Evolutionary conservation across 139 green algal species (phyloP), one percentile per base, ranked within the genome.

Genomic region (Chlorella sp.): DNA sequence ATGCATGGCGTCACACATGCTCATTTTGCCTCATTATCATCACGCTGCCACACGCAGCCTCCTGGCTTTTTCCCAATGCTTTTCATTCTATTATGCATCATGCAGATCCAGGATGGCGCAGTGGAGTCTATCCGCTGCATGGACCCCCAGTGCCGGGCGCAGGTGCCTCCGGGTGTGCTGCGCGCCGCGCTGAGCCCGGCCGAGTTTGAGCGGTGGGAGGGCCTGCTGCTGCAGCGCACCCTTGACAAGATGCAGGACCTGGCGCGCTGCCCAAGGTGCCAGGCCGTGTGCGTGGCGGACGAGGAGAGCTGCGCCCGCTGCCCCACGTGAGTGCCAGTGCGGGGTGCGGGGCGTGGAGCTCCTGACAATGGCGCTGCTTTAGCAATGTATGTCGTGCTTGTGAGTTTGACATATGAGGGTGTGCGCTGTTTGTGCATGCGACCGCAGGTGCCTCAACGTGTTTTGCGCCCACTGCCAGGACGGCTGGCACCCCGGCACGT

Each of bases 241-340:
- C 82, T 97, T 31, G 86, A 90, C 78, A 66, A 67, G 5, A 97
- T 97, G 92, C 49, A 78, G 64, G 92, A 95, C 50, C 72, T 92
- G 31, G 82, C 89, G 20, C 94, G 93, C 82, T 97, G 92, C 83
- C 92, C 92, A 0, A 83, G 91, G 27, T 97, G 92, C 80, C 75
- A 80, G 24, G 67, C 71, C 4, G 24, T 84, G 3, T 70, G 59
- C 55, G 31, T 93, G 31, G 88, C 92, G 75, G 85, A 91, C 71
- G 31, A 49, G 22, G 89, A 93, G 73, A 83, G 89, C 78, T 93
- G 84, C 64, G 85, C 83, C 1, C 85, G 91, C 73, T 96, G 89
- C 78, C 42, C 82, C 50, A 79, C 77, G 49, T 95, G 88, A 64
- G 55, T 55, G 42, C 42, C 55, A 64, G 22, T 20, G 27, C 24